Percentiles rank a stretch among this genome's conserved stretches.
Conservation (phyloP, 2,329 filamentous ascomycete species). For the Thelonectria olida region DNA sequence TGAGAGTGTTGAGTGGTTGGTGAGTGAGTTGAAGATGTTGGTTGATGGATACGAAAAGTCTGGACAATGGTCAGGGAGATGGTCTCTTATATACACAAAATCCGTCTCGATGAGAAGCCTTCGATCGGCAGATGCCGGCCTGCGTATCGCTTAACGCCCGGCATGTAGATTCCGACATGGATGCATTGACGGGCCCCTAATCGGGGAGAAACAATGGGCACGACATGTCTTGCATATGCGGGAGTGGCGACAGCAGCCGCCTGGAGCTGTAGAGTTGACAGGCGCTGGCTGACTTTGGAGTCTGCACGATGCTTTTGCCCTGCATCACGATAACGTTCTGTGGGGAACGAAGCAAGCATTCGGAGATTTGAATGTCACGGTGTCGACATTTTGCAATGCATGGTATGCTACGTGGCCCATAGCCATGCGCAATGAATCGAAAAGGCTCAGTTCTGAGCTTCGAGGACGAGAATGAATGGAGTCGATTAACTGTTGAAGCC, state of each 20-base stretch:
- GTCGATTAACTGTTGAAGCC: no score
- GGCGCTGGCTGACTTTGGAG: not conserved
- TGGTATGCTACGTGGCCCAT: no score
- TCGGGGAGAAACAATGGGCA: not conserved
- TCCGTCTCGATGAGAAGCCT: not conserved
- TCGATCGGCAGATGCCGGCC: not conserved
- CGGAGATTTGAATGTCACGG: not conserved
- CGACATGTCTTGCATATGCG: not conserved
- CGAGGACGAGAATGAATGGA: no score
- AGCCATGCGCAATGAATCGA: no score
- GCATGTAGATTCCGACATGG: not conserved
- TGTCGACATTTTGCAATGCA: not conserved
- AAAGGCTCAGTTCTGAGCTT: no score
- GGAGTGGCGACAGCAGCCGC: not conserved
- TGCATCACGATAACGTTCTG: not conserved
- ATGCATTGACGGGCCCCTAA: not conserved
- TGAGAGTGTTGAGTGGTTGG: conserved; percentile 10
- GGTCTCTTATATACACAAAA: not conserved
- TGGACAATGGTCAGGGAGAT: not conserved
- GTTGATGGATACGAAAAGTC: not conserved
- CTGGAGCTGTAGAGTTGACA: not conserved
- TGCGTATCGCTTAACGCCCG: not conserved
- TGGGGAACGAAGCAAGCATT: not conserved
- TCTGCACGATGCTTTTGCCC: not conserved
- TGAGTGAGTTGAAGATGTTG: conserved; percentile 25